phyloP scores from a whole-genome alignment of 208 protist species.

The Trypanosoma scelopori region DNA sequence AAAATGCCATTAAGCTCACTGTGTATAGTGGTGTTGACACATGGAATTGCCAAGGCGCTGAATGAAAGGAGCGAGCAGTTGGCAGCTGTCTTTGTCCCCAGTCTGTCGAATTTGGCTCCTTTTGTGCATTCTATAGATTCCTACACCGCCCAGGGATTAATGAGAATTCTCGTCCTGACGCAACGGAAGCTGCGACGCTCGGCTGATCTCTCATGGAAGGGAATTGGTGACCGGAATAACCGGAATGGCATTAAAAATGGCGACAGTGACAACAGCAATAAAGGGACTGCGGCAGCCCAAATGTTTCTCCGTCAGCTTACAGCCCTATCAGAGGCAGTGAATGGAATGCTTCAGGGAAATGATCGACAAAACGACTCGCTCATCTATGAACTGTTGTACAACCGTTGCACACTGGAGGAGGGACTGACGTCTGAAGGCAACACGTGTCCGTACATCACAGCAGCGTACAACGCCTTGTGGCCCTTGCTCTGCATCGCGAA shows the following conservation, averaged over 20 bases:
- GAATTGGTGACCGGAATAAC: not conserved
- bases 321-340: constrained; percentile 53
- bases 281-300: constrained; percentile 7
- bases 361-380: constrained; percentile 63
- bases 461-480: constrained; percentile 7
- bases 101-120: constrained; percentile 60
- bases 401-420: constrained; percentile 29
- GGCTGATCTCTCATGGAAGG: not conserved
- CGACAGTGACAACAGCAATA: not conserved
- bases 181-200: constrained; percentile 51
- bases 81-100: constrained; percentile 56
- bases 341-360: constrained; percentile 52
- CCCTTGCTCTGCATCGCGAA: constrained; percentile 20
- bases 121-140: constrained; percentile 73
- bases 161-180: constrained; percentile 41
- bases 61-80: constrained; percentile 72
- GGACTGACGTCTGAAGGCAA: not conserved
- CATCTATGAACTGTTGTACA: constrained; percentile 82
- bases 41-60: constrained; percentile 52
- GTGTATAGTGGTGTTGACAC: constrained; percentile 43
- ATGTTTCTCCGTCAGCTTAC: constrained; percentile 62
- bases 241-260: not conserved
- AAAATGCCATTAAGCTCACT: constrained; percentile 43
- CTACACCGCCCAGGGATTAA: constrained; percentile 62
- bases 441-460: constrained; percentile 1